A percentile compares a stretch with the other conserved stretches of the same genome.
Evolutionary conservation across 345 rosid genomes (phyloP).

Genomic region (Dovyalis caffra): DNA sequence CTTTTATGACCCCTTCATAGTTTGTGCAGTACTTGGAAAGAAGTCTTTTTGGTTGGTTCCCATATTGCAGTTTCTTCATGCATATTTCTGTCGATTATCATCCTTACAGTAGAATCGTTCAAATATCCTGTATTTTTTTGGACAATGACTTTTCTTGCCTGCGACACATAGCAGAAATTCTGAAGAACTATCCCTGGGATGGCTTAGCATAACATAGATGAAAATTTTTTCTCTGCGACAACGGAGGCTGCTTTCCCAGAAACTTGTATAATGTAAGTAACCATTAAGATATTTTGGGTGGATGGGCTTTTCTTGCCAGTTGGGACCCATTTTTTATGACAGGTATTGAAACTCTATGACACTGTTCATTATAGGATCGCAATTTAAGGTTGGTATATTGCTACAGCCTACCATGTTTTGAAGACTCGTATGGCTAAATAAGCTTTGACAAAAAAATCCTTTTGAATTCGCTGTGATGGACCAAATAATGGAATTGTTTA

Average conservation of each 20-base stretch:
- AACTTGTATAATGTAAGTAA: neutral
- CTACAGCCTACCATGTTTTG: neutral
- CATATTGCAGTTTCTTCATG: constrained; percentile 26
- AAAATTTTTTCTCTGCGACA: neutral
- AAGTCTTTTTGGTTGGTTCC: constrained; percentile 19
- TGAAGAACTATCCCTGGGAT: neutral
- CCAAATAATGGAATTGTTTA: neutral
- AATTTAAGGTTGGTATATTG: neutral
- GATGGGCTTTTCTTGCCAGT: neutral
- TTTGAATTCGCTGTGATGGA: neutral
- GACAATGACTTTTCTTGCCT: constrained; percentile 1
- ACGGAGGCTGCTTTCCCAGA: neutral
- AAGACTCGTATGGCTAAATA: neutral
- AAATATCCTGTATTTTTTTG: neutral
- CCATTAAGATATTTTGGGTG: neutral
- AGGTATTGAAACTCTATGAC: neutral
- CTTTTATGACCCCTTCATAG: constrained; percentile 9
- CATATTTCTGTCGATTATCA: constrained; percentile 18
- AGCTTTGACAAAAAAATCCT: neutral
- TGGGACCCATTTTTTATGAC: neutral
- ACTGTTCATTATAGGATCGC: neutral
- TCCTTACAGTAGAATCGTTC: constrained; percentile 17
- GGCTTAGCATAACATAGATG: neutral
- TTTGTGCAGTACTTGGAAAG: constrained; percentile 29
- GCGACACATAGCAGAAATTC: constrained; percentile 7